Evolutionary conservation across 345 rosid species (phyloP).

Genomic region (Reutealis trisperma): DNA sequence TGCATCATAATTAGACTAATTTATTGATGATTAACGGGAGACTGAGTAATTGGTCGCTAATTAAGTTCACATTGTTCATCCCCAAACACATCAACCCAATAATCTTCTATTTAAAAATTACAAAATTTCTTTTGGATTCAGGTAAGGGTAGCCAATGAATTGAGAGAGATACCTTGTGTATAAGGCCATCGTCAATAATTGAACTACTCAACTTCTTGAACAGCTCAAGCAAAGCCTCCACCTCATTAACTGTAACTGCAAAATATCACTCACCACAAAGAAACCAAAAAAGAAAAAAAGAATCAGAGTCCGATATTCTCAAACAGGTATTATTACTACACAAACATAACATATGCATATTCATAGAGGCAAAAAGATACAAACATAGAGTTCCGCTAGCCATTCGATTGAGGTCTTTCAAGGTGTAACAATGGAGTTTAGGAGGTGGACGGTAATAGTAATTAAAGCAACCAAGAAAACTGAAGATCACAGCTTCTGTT

Average conservation of each 20-base stretch:
- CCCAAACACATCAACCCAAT: neutral
- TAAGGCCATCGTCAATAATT: constrained; percentile 25
- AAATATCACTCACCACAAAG: neutral
- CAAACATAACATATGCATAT: neutral
- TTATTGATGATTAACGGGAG: neutral
- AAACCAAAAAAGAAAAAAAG: neutral
- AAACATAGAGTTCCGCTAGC: constrained; percentile 37
- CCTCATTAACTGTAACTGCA: constrained; percentile 29
- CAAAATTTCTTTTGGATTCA: neutral
- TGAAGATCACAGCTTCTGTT: constrained; percentile 26
- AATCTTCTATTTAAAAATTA: neutral
- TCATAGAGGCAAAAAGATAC: neutral
- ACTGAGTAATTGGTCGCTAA: neutral
- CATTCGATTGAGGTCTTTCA: constrained; percentile 38
- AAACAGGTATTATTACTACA: neutral
- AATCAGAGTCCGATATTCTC: neutral
- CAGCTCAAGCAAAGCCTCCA: constrained; percentile 28
- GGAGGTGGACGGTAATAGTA: constrained; percentile 15
- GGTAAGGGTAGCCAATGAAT: too few species aligned
- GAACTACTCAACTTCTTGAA: constrained; percentile 32
- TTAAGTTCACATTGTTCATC: neutral
- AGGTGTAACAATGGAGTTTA: constrained; percentile 26
- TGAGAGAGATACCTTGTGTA: constrained; percentile 17
- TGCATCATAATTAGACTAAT: too few species aligned
- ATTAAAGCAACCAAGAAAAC: constrained; percentile 40